Evolutionary conservation across 495 filamentous ascomycete genomes (phyloP), one percentile per base, ranked within the genome.

Genomic region (Penicillium flavigenum): DNA sequence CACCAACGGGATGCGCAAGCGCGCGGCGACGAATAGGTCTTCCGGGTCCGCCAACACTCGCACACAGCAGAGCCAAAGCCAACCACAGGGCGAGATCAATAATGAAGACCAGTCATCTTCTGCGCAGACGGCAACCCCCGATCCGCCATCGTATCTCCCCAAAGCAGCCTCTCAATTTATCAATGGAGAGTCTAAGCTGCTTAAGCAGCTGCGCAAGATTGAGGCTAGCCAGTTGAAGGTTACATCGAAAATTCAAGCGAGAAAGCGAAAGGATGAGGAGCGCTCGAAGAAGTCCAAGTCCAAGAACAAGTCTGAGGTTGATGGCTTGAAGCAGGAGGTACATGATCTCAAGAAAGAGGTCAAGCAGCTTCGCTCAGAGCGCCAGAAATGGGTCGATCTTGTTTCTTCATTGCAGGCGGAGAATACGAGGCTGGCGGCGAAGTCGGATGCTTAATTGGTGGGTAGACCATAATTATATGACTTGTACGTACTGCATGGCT

Each of bases 391-490:
- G 59, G 75, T 77, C 29, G 81, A 83, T 58, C 75, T 86, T 66
- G 79, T 90, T 31, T 76, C 82, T 10, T 77, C 83, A 46, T 64
- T 91, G 63, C 88, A 91, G 72, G 71, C 68, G 34, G 84, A 89
- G 79, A 89, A 90, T 64, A 74, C 71, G 9, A 72, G 55, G 52
- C 54, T 81, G 54, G 66, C 66, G 49, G 63, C 62, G 11, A 65
- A 52, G 62, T 59, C 36, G 26, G 51, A 55, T 5, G 41, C 11
- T 51, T 34, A 45, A 54, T 24, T 32, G 19, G 34, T 20, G 3
- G 29, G 6, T 31, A 31, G 2, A n/a, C 2, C 10, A 12, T 31
- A 29, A 17, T 22, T 20, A 41, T 51, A 12, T 32, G 27, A 9
- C 4, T 8, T 53, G 24, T 61, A 61, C 27, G 47, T 58, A 49